Evolutionary conservation across 2,329 filamentous ascomycete genomes (phyloP).

Genomic region (Colletotrichum acutatum): DNA sequence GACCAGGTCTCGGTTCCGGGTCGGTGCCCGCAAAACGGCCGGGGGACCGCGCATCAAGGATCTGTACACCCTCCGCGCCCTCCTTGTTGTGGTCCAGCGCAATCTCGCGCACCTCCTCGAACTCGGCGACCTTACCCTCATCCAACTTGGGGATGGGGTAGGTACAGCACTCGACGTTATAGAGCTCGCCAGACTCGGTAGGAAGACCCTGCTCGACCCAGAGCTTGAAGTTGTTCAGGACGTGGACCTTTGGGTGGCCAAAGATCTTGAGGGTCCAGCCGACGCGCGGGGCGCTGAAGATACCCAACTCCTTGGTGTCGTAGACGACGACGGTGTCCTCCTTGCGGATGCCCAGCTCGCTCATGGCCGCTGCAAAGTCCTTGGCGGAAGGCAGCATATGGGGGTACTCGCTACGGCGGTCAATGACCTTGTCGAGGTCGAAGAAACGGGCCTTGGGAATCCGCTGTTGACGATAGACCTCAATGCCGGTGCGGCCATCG

Average conservation of each 20-base stretch:
- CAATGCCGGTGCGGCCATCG: conserved; percentile 82
- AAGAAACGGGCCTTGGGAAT: conserved; percentile 96
- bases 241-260: conserved; percentile 87
- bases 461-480: conserved; percentile 83
- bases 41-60: conserved; percentile 85
- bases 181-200: conserved; percentile 82
- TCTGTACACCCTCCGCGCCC: conserved; percentile 83
- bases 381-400: conserved; percentile 93
- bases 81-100: conserved; percentile 83
- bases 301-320: conserved; percentile 88
- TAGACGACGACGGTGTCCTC: conserved; percentile 96
- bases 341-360: conserved; percentile 83
- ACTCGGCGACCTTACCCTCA: conserved; percentile 76
- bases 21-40: conserved; percentile 86
- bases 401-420: conserved; percentile 88
- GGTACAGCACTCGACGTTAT: conserved; percentile 71
- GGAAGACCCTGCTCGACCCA: conserved; percentile 89
- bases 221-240: conserved; percentile 95
- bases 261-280: conserved; percentile 94
- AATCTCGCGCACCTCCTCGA: conserved; percentile 84
- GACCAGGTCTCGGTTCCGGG: conserved; percentile 85
- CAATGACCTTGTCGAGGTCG: conserved; percentile 91
- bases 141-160: conserved; percentile 74
- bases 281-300: conserved; percentile 93
- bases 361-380: conserved; percentile 89